Evolutionary conservation across 495 filamentous ascomycete genomes (phyloP).

Genomic region (Astrocystis sublimbata): DNA sequence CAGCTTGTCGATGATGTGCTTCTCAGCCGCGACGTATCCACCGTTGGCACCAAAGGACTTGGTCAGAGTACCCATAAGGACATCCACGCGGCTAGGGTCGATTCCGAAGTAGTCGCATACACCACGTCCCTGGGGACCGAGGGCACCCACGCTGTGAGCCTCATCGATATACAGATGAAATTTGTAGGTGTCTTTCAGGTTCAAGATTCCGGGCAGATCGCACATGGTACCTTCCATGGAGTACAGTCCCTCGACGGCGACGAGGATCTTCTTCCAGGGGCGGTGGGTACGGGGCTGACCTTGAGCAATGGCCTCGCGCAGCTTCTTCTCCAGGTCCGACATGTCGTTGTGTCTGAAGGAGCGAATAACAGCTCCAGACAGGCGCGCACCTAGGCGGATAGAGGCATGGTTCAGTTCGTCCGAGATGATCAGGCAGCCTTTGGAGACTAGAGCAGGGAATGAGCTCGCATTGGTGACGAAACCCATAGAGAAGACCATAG

Average conservation of each 20-base stretch:
- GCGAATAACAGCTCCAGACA: conserved; percentile 89
- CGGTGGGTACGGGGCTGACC: conserved; percentile 95
- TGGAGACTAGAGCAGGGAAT: conserved; percentile 87
- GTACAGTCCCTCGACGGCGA: conserved; percentile 95
- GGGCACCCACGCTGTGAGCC: conserved; percentile 92
- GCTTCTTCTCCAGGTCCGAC: conserved; percentile 74
- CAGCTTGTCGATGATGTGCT: conserved; percentile 88
- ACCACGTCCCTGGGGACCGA: conserved; percentile 83
- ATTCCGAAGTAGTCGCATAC: conserved; percentile 97
- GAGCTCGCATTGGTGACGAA: conserved; percentile 91
- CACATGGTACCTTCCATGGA: conserved; percentile 99
- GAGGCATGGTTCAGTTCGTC: conserved; percentile 98
- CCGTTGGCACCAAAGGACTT: conserved; percentile 99
- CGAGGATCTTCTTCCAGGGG: conserved; percentile 97
- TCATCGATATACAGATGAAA: conserved; percentile 95
- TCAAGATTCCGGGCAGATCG: conserved; percentile 83
- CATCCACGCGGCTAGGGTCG: conserved; percentile 83
- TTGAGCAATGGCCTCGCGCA: conserved; percentile 91
- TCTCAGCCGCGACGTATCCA: conserved; percentile 90
- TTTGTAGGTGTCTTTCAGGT: conserved; percentile 91
- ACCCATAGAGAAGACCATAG: conserved; percentile 99
- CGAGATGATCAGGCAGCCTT: conserved; percentile 89
- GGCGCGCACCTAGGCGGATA: conserved; percentile 89
- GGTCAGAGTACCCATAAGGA: conserved; percentile 97
- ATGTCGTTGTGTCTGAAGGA: conserved; percentile 99